Evolutionary conservation across 768 basidiomycete genomes (phyloP), one percentile per base, ranked within the genome.

Genomic region (Jaapia argillacea): DNA sequence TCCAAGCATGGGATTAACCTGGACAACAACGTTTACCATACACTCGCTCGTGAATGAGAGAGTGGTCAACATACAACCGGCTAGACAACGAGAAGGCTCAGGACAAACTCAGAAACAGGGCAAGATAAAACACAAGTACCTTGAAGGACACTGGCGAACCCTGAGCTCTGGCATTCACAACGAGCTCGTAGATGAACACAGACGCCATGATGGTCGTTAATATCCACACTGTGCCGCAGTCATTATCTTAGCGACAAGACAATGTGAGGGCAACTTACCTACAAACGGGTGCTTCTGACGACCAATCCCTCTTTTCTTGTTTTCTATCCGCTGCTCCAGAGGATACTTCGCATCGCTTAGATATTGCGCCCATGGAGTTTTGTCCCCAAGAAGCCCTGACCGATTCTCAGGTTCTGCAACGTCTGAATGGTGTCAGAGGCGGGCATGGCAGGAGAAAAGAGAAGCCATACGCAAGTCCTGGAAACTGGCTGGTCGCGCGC

Each of bases 1-100:
- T 2, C 94, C 94, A 14, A 98, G 69, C 88, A 94, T 89, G 3
- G 81, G 80, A 54, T 93, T 94, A 42, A 91, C 75, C 3, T n/a
- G n/a, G n/a, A n/a, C n/a, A n/a, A n/a, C n/a, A n/a, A n/a, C n/a
- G n/a, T n/a, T n/a, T n/a, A n/a, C n/a, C n/a, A n/a, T n/a, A n/a
- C n/a, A n/a, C n/a, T n/a, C n/a, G n/a, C n/a, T n/a, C n/a, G n/a
- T n/a, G n/a, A n/a, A n/a, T n/a, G n/a, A n/a, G n/a, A n/a, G n/a
- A n/a, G n/a, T n/a, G n/a, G n/a, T n/a, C n/a, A n/a, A n/a, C n/a
- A n/a, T n/a, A n/a, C n/a, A n/a, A n/a, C n/a, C n/a, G n/a, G n/a
- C n/a, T n/a, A n/a, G n/a, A n/a, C n/a, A n/a, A n/a, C n/a, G n/a
- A n/a, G n/a, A n/a, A n/a, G n/a, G n/a, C n/a, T 74, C 70, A 18